A percentile compares a stretch with the other conserved stretches of the same genome.
phyloP scores from a whole-genome alignment of 495 filamentous ascomycete genomes.

The Aspergillus wentii region DNA sequence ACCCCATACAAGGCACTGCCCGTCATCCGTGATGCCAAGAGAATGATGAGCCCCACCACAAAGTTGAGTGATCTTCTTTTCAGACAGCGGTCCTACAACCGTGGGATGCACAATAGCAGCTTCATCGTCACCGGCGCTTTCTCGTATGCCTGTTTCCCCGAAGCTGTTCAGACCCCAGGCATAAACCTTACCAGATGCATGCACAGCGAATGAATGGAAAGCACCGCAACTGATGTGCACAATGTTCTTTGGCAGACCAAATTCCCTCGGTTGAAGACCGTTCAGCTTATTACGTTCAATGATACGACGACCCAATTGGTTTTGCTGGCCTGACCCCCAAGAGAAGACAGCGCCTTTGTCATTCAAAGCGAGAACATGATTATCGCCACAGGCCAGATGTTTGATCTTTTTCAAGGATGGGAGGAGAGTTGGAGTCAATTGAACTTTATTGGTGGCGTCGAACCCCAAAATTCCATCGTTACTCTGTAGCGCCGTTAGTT shows the following conservation, averaged over 20 bases:
- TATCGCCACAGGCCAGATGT: slow-evolving; percentile 51
- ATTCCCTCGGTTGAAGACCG: slow-evolving; percentile 62
- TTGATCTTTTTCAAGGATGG: slow-evolving; percentile 52
- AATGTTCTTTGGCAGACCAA: slow-evolving; percentile 60
- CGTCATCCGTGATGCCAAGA: slow-evolving; percentile 46
- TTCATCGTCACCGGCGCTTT: slow-evolving; percentile 62
- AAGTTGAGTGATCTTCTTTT: slow-evolving; percentile 38
- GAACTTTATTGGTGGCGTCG: slow-evolving; percentile 33
- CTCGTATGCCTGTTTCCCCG: slow-evolving; percentile 69
- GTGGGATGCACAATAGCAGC: slow-evolving; percentile 54
- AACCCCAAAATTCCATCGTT: slow-evolving; percentile 58
- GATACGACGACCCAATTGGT: slow-evolving; percentile 59
- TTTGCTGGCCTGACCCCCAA: slow-evolving; percentile 61
- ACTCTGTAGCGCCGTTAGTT: slow-evolving; percentile 33
- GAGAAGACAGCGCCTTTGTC: slow-evolving; percentile 50
- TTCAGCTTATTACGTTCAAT: slow-evolving; percentile 49
- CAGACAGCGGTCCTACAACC: slow-evolving; percentile 53
- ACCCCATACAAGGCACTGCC: slow-evolving; percentile 56
- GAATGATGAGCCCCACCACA: slow-evolving; percentile 57
- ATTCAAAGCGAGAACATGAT: slow-evolving; percentile 59
- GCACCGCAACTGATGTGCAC: slow-evolving; percentile 48
- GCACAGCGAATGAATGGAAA: slow-evolving; percentile 67
- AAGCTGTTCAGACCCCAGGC: slow-evolving; percentile 88
- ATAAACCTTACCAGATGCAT: slow-evolving; percentile 64
- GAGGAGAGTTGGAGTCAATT: slow-evolving; percentile 46